Evolutionary conservation across 2,329 filamentous ascomycete genomes (phyloP).

Genomic region (Colletotrichum falcatum): DNA sequence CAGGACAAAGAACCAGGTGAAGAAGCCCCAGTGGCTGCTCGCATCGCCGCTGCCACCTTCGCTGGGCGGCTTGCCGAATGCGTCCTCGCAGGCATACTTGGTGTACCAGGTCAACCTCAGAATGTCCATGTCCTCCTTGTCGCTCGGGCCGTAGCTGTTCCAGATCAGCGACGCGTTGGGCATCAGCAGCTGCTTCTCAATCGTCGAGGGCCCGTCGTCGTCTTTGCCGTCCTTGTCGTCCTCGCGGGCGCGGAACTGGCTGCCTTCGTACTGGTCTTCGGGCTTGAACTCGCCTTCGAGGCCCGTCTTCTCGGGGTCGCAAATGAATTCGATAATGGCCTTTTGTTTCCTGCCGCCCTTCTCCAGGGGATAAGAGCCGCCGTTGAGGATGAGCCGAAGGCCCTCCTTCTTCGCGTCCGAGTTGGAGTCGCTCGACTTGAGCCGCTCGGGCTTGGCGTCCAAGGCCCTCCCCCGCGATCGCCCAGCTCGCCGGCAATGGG

Average conservation of each 20-base stretch:
- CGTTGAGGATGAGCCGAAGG: conserved; percentile 74
- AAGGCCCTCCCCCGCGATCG: conserved; percentile 68
- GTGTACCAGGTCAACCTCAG: conserved; percentile 87
- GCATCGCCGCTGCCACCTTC: conserved; percentile 57
- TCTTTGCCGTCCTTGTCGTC: conserved; percentile 50
- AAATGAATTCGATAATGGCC: conserved; percentile 87
- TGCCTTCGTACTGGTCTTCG: conserved; percentile 64
- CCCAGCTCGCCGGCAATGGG: conserved; percentile 81
- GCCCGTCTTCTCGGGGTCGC: conserved; percentile 78
- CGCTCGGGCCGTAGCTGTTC: conserved; percentile 75
- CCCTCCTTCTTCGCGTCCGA: conserved; percentile 78
- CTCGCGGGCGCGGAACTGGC: conserved; percentile 46
- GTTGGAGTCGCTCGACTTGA: conserved; percentile 74
- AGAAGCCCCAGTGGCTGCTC: conserved; percentile 86
- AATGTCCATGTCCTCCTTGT: conserved; percentile 68
- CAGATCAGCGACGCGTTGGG: conserved; percentile 77
- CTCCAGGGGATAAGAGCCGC: conserved; percentile 68
- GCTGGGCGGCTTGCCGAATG: conserved; percentile 51
- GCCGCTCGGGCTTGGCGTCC: conserved; percentile 73
- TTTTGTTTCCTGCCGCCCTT: conserved; percentile 71
- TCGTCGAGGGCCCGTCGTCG: conserved; percentile 49
- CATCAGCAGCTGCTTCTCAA: conserved; percentile 65
- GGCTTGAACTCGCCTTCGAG: conserved; percentile 76
- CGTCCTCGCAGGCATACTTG: conserved; percentile 82
- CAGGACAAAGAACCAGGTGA: conserved; percentile 97